phyloP scores from a whole-genome alignment of 1,284 basidiomycete species.

The Papiliotrema fonsecae region DNA sequence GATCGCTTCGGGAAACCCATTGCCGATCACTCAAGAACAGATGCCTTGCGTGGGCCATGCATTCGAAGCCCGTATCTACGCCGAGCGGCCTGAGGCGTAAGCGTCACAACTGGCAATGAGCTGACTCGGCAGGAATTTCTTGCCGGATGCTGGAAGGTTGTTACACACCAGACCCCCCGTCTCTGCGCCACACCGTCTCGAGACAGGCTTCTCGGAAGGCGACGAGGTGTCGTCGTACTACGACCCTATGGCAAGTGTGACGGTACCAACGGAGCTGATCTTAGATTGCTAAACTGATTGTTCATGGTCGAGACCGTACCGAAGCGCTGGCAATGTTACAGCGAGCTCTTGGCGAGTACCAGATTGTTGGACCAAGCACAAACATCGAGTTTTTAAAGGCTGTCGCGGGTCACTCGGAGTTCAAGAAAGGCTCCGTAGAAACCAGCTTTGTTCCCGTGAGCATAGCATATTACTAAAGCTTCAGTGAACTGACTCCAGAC shows the following conservation, averaged over 20 bases:
- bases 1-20: conserved; percentile 80
- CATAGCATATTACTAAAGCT: not conserved
- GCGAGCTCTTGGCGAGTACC: conserved; percentile 77
- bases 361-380: conserved; percentile 83
- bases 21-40: conserved; percentile 69
- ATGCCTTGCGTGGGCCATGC: conserved; percentile 85
- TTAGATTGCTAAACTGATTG: conserved; percentile 61
- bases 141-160: conserved; percentile 82
- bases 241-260: conserved; percentile 79
- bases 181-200: conserved; percentile 69
- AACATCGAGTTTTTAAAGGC: conserved; percentile 83
- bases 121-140: conserved; percentile 57
- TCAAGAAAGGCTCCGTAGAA: conserved; percentile 77
- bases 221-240: conserved; percentile 89
- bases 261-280: not conserved
- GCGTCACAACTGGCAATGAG: not conserved
- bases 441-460: conserved; percentile 83
- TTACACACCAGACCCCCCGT: conserved; percentile 60
- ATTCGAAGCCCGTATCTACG: conserved; percentile 95
- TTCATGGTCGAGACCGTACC: conserved; percentile 77
- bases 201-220: conserved; percentile 81
- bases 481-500: conserved; percentile 53
- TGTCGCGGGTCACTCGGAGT: conserved; percentile 70
- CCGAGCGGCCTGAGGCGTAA: conserved; percentile 78
- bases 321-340: conserved; percentile 76